Evolutionary conservation across 1,284 basidiomycete genomes (phyloP), one percentile per base, ranked within the genome.

Genomic region (Crepidotus sp.): DNA sequence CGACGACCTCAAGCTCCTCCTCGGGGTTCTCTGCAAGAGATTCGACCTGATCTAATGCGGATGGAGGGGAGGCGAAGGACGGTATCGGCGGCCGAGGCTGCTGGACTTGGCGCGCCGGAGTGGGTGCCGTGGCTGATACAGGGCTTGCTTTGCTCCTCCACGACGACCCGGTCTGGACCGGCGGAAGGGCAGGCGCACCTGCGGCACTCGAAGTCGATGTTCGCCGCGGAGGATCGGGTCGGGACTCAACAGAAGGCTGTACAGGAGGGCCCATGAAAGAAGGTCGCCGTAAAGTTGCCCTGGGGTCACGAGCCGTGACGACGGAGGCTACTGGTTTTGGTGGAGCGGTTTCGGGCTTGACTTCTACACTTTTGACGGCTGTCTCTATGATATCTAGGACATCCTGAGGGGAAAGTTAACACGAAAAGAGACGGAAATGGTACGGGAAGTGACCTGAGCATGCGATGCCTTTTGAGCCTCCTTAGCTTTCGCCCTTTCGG

Each of bases 1-100:
- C 84, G 14, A 90, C 70, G 11, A 84, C 73, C 55, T 87, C 83
- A 3, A 87, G 66, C 39, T 78, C 73, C 50, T 80, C 81, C 21
- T 73, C 74, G 3, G 66, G 60, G 45, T 64, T 61, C 33, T 69
- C 61, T n/a, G 64, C 61, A n/a, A 78, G 60, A 11, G 69, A 60
- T 49, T 73, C 70, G 7, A 71, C 62, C 47, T 68, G 67, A 38
- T 74, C 68, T 31, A 75, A 56, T 31, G 68, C 56, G 17, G 67
- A 64, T 10, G 66, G 64, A 13, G 69, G 59, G 37, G 61, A 52
- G 11, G 64, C 59, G 34, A 65, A 61, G 37, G 64, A 59, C 39
- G 65, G 59, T 22, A 59, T 39, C 9, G 49, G 14, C 30, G 42
- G 59, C 13, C 40, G 43, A 5, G 49, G 34, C 30, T 36, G 34